These are phyloP conservation scores for Warburgia ugandensis DNA, from an alignment of 164 flowering plant species.

Conservation along the genomic window DNA sequence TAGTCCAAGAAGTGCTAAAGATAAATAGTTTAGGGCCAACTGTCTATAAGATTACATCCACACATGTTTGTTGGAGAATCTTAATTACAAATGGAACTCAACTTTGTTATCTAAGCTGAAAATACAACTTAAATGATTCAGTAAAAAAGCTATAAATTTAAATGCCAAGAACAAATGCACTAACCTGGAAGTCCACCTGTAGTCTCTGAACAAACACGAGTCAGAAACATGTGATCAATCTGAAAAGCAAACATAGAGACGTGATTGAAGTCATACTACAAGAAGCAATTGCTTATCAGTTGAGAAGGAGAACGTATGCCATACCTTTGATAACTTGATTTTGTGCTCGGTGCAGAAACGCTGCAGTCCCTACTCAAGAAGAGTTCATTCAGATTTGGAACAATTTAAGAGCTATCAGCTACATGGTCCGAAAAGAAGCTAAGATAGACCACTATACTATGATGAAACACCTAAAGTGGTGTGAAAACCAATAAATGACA, in stretches of 20 bases:
- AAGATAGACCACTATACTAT: too few species aligned
- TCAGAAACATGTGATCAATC: slow-evolving; percentile 95
- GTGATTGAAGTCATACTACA: background rate
- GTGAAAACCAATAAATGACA: too few species aligned
- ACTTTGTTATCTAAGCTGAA: too few species aligned
- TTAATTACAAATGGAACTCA: too few species aligned
- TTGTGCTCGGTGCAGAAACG: slow-evolving; percentile 94
- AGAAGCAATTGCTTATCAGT: background rate
- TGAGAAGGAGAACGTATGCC: background rate
- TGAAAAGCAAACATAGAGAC: slow-evolving; percentile 21
- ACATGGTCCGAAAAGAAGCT: too few species aligned
- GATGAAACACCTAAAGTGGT: too few species aligned
- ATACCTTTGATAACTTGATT: slow-evolving; percentile 89
- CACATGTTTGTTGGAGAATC: too few species aligned
- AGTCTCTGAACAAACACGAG: slow-evolving; percentile 99
- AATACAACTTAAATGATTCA: too few species aligned
- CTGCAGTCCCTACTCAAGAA: slow-evolving; percentile 67
- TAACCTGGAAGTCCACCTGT: slow-evolving; percentile 98
- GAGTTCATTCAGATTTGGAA: background rate
- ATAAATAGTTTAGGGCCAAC: too few species aligned
- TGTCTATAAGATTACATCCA: too few species aligned
- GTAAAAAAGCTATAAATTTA: too few species aligned
- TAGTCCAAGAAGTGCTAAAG: background rate
- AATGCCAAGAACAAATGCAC: slow-evolving; percentile 13
- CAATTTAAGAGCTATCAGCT: too few species aligned